Conservation (phyloP, 2,329 filamentous ascomycete species). For the Cyanodermella asteris region DNA sequence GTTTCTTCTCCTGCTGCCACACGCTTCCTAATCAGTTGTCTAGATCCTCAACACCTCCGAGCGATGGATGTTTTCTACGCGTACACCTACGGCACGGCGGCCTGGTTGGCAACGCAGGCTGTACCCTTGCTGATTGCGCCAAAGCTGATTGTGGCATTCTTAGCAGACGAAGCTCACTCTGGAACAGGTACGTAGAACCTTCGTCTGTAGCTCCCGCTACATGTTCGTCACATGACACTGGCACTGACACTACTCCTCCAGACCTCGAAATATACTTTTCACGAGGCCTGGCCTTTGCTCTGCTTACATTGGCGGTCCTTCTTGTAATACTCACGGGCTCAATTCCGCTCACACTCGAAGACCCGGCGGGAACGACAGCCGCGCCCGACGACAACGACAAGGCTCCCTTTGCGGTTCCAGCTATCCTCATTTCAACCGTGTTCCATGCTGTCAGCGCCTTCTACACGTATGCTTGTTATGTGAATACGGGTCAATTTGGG, state of each 20-base stretch:
- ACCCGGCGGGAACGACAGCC: no score
- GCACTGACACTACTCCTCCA: no score
- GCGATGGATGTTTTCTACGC: slow-evolving; percentile 16
- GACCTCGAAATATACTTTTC: slow-evolving; percentile 53
- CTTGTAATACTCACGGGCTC: slow-evolving; percentile 49
- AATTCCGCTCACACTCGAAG: slow-evolving; percentile 45
- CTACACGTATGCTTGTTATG: slow-evolving; percentile 47
- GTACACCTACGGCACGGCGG: slow-evolving; percentile 23
- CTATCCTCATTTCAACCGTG: slow-evolving; percentile 40
- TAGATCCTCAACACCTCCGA: no score
- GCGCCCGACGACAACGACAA: slow-evolving; percentile 20
- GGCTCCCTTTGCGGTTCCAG: slow-evolving; percentile 42
- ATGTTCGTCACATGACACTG: no score
- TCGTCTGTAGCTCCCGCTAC: slow-evolving; percentile 6
- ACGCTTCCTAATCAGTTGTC: no score
- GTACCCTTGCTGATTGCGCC: slow-evolving; percentile 36
- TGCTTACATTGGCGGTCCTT: slow-evolving; percentile 41
- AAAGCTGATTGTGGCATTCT: slow-evolving; percentile 36
- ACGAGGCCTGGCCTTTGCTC: slow-evolving; percentile 44
- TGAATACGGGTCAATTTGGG: slow-evolving; percentile 29
- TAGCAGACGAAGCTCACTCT: slow-evolving; percentile 34
- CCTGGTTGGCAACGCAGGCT: slow-evolving; percentile 22
- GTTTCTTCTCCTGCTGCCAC: no score
- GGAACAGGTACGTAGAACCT: slow-evolving; percentile 24
- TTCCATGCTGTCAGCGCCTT: slow-evolving; percentile 43